Conservation (phyloP, 768 basidiomycete genomes). For the Boletus pseudo-olivaceus region DNA sequence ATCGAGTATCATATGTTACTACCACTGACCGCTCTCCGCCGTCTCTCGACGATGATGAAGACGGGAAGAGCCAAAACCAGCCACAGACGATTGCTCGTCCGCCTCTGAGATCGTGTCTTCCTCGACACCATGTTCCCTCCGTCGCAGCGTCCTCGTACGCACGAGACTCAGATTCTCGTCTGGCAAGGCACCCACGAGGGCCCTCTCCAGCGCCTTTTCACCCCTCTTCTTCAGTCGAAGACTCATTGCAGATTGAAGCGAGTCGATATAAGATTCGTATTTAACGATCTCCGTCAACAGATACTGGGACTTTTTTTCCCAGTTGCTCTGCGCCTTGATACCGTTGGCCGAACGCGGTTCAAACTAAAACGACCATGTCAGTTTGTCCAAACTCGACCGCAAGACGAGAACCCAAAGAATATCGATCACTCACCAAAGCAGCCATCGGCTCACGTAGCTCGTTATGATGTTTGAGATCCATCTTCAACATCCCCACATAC, state of each 20-base stretch:
- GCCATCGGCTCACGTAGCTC: constrained; percentile 81
- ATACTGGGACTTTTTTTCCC: constrained; percentile 90
- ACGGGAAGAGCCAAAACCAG: constrained; percentile 28
- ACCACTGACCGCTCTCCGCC: constrained; percentile 35
- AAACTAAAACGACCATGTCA: constrained; percentile 43
- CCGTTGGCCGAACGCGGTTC: constrained; percentile 70
- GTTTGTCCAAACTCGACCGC: not conserved
- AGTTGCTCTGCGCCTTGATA: constrained; percentile 79
- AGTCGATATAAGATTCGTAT: constrained; percentile 93
- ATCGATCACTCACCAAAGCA: constrained; percentile 53
- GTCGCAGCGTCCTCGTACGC: constrained; percentile 32
- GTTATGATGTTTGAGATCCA: constrained; percentile 80
- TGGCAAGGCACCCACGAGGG: constrained; percentile 37
- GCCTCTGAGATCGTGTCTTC: constrained; percentile 48
- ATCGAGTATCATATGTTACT: constrained; percentile 20
- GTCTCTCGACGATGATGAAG: constrained; percentile 45
- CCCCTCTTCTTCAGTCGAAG: constrained; percentile 87
- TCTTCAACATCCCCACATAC: constrained; percentile 72
- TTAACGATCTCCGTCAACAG: constrained; percentile 91
- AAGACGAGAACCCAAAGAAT: not conserved
- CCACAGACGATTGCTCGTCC: constrained; percentile 36
- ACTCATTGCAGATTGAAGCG: constrained; percentile 77
- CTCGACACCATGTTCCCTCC: constrained; percentile 39
- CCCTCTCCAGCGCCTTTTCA: constrained; percentile 73
- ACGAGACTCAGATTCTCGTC: constrained; percentile 32